Conservation (phyloP, 2,329 filamentous ascomycete genomes). For the Ustulina deusta region DNA sequence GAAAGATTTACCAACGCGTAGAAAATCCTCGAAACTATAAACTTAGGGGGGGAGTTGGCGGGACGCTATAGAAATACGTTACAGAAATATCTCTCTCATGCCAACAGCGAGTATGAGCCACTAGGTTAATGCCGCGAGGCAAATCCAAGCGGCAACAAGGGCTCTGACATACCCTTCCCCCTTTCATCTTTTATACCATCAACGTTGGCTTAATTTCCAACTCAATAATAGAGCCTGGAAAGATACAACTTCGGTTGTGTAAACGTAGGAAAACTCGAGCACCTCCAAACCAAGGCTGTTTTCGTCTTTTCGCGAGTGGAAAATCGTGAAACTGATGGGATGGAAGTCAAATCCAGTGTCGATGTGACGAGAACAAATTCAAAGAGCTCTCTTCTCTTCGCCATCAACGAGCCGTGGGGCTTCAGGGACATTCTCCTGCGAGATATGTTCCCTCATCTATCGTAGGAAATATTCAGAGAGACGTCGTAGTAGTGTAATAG, state of each 20-base stretch:
- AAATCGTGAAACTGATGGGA: slow-evolving; percentile 5
- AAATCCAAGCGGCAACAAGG: neutral
- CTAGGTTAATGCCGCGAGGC: neutral
- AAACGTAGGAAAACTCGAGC: neutral
- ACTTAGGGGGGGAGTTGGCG: neutral
- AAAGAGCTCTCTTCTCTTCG: slow-evolving; percentile 22
- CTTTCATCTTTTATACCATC: neutral
- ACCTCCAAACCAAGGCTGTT: neutral
- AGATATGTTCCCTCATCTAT: slow-evolving; percentile 35
- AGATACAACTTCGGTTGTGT: neutral
- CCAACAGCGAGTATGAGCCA: neutral
- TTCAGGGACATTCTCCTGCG: slow-evolving; percentile 26
- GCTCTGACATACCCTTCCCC: neutral
- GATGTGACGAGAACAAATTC: slow-evolving; percentile 13
- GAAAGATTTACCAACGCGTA: neutral
- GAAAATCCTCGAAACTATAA: slow-evolving; percentile 8
- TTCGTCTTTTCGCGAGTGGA: neutral
- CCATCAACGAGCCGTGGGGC: slow-evolving; percentile 38
- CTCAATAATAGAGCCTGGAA: neutral
- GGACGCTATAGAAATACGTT: slow-evolving; percentile 7
- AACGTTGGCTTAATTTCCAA: neutral
- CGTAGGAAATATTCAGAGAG: slow-evolving; percentile 22
- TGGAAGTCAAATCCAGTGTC: slow-evolving; percentile 1
- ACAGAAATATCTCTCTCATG: neutral
- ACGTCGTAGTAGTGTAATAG: slow-evolving; percentile 25